These are phyloP conservation scores for Capronia coronata DNA, from an alignment of 2,329 filamentous ascomycete genomes.

Conservation along the genomic window DNA sequence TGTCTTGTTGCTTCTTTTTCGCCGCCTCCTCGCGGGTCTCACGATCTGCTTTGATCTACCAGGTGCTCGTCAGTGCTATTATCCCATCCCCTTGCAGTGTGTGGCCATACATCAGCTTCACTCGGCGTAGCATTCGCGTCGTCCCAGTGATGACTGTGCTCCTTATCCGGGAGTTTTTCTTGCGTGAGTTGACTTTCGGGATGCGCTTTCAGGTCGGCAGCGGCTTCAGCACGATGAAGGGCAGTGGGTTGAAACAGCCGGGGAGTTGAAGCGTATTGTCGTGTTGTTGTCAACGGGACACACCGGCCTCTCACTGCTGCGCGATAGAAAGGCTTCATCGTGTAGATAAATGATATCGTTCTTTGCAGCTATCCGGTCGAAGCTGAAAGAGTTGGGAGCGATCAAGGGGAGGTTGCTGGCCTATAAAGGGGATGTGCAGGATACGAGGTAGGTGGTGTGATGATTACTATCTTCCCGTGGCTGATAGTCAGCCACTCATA, in stretches of 20 bases:
- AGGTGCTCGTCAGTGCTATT: neutral
- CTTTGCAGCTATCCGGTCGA: too few relatives aligned
- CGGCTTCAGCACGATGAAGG: conserved; percentile 13
- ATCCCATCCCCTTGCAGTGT: neutral
- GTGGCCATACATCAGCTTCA: conserved; percentile 17
- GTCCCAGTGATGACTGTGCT: conserved; percentile 19
- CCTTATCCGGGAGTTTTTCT: conserved; percentile 17
- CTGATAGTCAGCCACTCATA: too few relatives aligned
- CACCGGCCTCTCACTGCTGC: neutral
- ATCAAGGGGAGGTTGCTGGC: too few relatives aligned
- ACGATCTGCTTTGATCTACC: neutral
- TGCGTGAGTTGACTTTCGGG: conserved; percentile 17
- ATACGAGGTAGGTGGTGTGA: too few relatives aligned
- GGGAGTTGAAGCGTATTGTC: conserved; percentile 4
- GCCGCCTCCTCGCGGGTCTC: neutral
- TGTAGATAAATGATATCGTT: neutral
- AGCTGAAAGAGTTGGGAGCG: too few relatives aligned
- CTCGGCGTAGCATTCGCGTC: conserved; percentile 20
- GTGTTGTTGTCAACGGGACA: neutral
- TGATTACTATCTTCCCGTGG: too few relatives aligned
- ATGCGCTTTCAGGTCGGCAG: conserved; percentile 16
- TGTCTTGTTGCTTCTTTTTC: neutral
- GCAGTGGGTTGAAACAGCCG: conserved; percentile 11
- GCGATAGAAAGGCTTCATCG: neutral
- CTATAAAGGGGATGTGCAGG: too few relatives aligned